Percentiles rank a stretch among this genome's conserved stretches.
Evolutionary conservation across 2,329 filamentous ascomycete genomes (phyloP).

Genomic region (Aspergillus pseudotamarii): DNA sequence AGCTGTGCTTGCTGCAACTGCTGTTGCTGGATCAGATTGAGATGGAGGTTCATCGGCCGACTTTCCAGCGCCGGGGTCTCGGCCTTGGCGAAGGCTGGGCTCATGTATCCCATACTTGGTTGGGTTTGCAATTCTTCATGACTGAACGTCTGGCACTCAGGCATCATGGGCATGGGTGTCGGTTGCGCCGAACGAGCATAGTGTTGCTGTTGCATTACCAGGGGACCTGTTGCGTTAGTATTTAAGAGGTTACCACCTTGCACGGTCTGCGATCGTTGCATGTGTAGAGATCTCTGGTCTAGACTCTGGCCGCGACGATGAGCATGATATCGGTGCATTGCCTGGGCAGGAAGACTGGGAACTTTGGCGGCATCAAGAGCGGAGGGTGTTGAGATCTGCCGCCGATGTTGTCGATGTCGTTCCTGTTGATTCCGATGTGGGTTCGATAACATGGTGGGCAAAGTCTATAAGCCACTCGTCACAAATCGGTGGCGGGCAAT

Average conservation of each 20-base stretch:
- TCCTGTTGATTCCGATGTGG: constrained; percentile 71
- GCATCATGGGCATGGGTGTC: constrained; percentile 26
- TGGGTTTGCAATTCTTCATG: constrained; percentile 35
- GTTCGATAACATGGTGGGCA: constrained; percentile 75
- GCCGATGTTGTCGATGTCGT: constrained; percentile 75
- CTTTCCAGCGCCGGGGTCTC: constrained; percentile 18
- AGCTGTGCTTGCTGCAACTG: constrained; percentile 27
- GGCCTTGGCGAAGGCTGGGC: constrained; percentile 21
- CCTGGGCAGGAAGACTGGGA: constrained; percentile 61
- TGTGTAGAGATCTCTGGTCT: constrained; percentile 67
- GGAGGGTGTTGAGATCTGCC: constrained; percentile 83
- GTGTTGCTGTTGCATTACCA: constrained; percentile 86
- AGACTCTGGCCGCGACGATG: constrained; percentile 86
- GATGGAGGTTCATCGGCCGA: constrained; percentile 26
- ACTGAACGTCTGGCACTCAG: constrained; percentile 32
- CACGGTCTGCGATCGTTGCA: constrained; percentile 48
- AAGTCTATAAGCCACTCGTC: constrained; percentile 21
- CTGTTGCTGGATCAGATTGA: constrained; percentile 36
- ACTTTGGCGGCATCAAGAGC: constrained; percentile 75
- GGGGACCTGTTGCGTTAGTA: constrained; percentile 59
- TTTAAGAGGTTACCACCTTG: constrained; percentile 58
- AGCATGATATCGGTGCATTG: constrained; percentile 56
- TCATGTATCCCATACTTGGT: constrained; percentile 25
- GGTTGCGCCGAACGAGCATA: constrained; percentile 35
- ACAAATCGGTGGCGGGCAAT: constrained; percentile 28